Evolutionary conservation across 805 yeast genomes (phyloP), one percentile per base, ranked within the genome.

Genomic region (Saccharomyces eubayanus): DNA sequence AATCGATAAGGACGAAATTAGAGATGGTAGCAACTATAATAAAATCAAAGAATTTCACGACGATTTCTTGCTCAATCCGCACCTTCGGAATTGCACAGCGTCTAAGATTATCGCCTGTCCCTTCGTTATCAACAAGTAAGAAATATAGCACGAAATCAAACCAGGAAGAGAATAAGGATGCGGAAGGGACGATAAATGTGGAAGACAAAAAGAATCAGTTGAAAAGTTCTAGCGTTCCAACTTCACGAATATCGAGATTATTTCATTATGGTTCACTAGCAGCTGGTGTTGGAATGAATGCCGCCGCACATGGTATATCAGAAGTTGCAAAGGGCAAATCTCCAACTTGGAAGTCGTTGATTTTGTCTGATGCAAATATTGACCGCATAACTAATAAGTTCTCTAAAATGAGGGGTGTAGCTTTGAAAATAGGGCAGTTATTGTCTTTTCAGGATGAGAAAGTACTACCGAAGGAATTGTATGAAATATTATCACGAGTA

Each of bases 401-500:
- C 62, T 82, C 94, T 51, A 83, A 88, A 65, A 94, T 94, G 99
- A 80, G 99, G 65, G 99, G 99, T n/a, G 99, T 98, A 1, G 99
- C 99, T 2, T 76, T 94, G 65, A 94, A 94, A 66, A 80, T 94
- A 53, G 99, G 99, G n/a, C 99, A 94, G 72, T 82, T 94, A 86
- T 74, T 94, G 70, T 89, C 97, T 1, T 92, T 94, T 69, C 99
- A 94, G 71, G 98, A 92, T 68, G 83, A 85, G 56, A 78, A 87
- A 30, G 82, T 92, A 31, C 72, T 92, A 46, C 98, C 99, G 1
- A 77, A 78, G 46, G 97, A 91, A 63, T 80, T 94, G 54, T 95
- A 89, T 62, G 81, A 83, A 60, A 82, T 92, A 46, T 73, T 94
- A 60, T 72, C 88, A 50, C 75, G 90, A 31, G 97, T 94, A 1